These are phyloP conservation scores for Metschnikowia gruessii DNA, from an alignment of 805 yeast species.

Conservation along the genomic window DNA sequence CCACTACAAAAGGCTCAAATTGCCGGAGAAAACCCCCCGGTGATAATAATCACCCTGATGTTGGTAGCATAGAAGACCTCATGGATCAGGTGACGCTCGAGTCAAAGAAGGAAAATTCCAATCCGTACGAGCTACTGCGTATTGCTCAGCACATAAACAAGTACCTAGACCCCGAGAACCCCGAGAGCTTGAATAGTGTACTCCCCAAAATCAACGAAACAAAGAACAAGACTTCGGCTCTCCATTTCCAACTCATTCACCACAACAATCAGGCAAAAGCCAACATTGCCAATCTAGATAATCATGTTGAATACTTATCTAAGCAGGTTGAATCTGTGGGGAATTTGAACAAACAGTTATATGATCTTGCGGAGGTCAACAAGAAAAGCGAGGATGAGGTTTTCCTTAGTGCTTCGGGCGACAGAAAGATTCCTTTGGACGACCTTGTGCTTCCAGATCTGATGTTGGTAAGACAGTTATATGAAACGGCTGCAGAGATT, in stretches of 20 bases:
- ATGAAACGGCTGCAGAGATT: constrained; percentile 61
- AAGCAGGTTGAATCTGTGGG: constrained; percentile 25
- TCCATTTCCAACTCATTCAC: constrained; percentile 32
- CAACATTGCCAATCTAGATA: constrained; percentile 31
- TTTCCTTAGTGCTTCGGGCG: constrained; percentile 7
- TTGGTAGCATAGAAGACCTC: constrained; percentile 14
- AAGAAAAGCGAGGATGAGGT: constrained; percentile 20
- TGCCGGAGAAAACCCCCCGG: constrained; percentile 4
- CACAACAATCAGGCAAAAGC: constrained; percentile 38
- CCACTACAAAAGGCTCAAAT: neutral
- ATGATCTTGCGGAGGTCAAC: constrained; percentile 26
- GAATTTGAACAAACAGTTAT: constrained; percentile 27
- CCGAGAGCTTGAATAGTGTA: constrained; percentile 14
- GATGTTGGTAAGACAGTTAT: constrained; percentile 51
- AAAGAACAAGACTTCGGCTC: constrained; percentile 25
- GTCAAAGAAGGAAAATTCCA: neutral
- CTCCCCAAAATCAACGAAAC: constrained; percentile 13
- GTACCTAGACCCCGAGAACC: constrained; percentile 14
- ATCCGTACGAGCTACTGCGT: constrained; percentile 8
- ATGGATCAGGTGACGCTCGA: constrained; percentile 19
- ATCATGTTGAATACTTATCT: constrained; percentile 29
- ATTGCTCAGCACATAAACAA: constrained; percentile 18
- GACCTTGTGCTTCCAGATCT: constrained; percentile 41
- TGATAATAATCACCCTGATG: neutral
- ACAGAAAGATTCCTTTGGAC: constrained; percentile 25